phyloP scores from a whole-genome alignment of 176 grass and related monocot genomes.

The Puya raimondii region DNA sequence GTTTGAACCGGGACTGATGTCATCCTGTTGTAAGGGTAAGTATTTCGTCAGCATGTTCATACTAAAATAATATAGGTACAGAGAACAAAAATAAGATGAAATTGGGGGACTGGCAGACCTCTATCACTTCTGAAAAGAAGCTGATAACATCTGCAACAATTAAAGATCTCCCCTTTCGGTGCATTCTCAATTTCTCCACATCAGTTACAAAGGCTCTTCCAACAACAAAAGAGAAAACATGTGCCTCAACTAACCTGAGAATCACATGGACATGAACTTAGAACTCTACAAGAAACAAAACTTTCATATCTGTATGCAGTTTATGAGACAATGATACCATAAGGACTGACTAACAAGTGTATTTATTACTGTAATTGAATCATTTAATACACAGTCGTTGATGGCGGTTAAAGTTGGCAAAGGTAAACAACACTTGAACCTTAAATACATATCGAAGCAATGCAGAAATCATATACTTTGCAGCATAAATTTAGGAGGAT shows the following conservation, averaged over 20 bases:
- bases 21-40: slow-evolving; percentile 52
- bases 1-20: slow-evolving; percentile 82
- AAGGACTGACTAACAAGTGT: not conserved
- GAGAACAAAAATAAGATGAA: slow-evolving; percentile 9
- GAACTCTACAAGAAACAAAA: no score
- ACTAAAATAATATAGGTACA: not conserved
- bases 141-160: slow-evolving; percentile 62
- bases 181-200: slow-evolving; percentile 91
- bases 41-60: slow-evolving; percentile 1
- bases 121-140: slow-evolving; percentile 81
- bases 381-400: not conserved
- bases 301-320: not conserved
- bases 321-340: not conserved
- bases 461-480: not conserved
- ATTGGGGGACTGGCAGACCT: slow-evolving; percentile 43
- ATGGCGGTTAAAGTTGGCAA: not conserved
- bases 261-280: no score
- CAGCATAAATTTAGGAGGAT: slow-evolving; percentile 12
- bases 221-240: slow-evolving; percentile 99
- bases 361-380: not conserved
- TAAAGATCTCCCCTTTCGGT: slow-evolving; percentile 82
- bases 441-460: not conserved
- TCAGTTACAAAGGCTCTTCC: slow-evolving; percentile 98
- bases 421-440: not conserved
- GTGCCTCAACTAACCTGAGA: slow-evolving; percentile 95